These are phyloP conservation scores for Edaphochlamys debaryana DNA, from an alignment of 139 green algal species.

Conservation along the genomic window DNA sequence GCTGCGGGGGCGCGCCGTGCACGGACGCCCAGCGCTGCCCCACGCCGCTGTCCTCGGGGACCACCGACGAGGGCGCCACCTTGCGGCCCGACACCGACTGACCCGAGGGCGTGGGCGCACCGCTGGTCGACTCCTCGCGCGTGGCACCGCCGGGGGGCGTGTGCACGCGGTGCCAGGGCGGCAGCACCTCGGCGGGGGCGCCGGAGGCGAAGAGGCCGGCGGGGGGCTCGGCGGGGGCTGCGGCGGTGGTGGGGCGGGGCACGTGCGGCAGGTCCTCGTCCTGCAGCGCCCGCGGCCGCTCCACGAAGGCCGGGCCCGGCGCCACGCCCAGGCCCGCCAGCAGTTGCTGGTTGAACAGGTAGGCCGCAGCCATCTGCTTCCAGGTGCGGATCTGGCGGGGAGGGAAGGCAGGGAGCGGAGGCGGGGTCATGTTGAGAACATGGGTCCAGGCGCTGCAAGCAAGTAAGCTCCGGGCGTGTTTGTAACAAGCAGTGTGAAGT, in stretches of 20 bases:
- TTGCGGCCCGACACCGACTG: slow-evolving; percentile 8
- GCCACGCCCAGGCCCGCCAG: slow-evolving; percentile 27
- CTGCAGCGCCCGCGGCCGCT: slow-evolving; percentile 24
- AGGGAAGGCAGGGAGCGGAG: not conserved
- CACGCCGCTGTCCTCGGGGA: not conserved
- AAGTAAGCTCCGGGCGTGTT: no score
- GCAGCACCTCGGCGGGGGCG: not conserved
- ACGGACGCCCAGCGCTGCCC: not conserved
- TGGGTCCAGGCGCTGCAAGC: no score
- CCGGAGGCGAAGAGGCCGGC: not conserved
- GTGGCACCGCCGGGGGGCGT: not conserved
- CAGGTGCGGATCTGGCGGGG: slow-evolving; percentile 29
- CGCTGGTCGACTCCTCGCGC: not conserved
- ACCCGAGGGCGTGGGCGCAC: slow-evolving; percentile 11
- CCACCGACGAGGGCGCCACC: not conserved
- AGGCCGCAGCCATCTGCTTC: slow-evolving; percentile 23
- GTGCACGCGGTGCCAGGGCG: not conserved
- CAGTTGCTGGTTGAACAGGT: slow-evolving; percentile 50
- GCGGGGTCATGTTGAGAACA: no score
- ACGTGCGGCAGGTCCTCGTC: slow-evolving; percentile 11
- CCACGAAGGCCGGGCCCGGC: slow-evolving; percentile 28
- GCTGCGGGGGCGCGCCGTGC: no score
- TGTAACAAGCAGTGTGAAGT: no score
- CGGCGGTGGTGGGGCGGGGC: not conserved
- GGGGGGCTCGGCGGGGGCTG: not conserved